These are phyloP conservation scores for Backusella luteola DNA, from an alignment of 192 early-diverging fungal genomes.

Conservation along the genomic window DNA sequence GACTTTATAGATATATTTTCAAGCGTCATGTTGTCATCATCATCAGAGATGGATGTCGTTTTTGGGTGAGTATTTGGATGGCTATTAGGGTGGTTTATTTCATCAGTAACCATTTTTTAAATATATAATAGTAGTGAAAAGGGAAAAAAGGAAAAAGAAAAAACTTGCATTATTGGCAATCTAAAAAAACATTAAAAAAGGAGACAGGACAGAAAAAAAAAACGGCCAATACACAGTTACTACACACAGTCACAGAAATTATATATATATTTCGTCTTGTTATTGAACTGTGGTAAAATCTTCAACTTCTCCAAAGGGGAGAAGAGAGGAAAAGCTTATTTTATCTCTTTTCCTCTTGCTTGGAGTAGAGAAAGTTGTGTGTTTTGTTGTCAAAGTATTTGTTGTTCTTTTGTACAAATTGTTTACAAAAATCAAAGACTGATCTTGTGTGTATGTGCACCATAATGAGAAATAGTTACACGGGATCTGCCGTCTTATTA, in stretches of 20 bases:
- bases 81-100: neutral
- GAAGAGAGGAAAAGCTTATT: neutral
- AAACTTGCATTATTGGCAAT: neutral
- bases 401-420: too few relatives aligned
- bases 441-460: too few relatives aligned
- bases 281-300: neutral
- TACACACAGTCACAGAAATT: neutral
- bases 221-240: neutral
- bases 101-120: slow-evolving; percentile 3
- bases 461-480: too few relatives aligned
- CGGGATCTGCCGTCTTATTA: too few relatives aligned
- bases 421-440: too few relatives aligned
- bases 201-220: neutral
- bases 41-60: neutral
- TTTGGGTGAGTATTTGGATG: neutral
- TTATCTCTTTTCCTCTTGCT: neutral
- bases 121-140: neutral
- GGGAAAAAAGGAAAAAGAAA: neutral
- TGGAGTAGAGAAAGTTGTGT: neutral
- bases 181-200: neutral
- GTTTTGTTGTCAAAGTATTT: neutral
- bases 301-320: slow-evolving; percentile 2
- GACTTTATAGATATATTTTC: neutral
- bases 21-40: neutral
- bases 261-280: neutral